Percentiles rank a stretch among this genome's conserved stretches.
Evolutionary conservation across 768 basidiomycete species (phyloP).

Genomic region (Hemileccinum rubropunctum): DNA sequence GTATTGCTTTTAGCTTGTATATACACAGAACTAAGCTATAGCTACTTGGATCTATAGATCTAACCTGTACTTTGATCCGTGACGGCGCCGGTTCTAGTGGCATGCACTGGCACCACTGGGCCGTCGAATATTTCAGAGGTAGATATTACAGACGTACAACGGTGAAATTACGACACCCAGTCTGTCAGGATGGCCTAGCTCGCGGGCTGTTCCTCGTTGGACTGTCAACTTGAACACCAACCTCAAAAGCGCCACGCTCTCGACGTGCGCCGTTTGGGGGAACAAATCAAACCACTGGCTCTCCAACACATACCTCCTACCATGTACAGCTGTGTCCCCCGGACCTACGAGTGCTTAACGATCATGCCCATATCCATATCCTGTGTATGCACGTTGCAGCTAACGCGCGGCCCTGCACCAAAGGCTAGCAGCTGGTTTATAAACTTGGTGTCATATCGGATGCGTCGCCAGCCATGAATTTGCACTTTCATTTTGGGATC

Average conservation of each 20-base stretch:
- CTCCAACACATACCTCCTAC: constrained; percentile 68
- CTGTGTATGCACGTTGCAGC: constrained; percentile 94
- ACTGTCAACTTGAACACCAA: too few relatives aligned
- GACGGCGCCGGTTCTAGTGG: too few relatives aligned
- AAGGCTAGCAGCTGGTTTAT: constrained; percentile 75
- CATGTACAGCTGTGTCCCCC: constrained; percentile 36
- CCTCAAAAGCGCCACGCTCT: constrained; percentile 71
- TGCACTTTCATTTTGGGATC: constrained; percentile 52
- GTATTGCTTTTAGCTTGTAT: too few relatives aligned
- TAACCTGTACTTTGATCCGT: too few relatives aligned
- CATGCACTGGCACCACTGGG: too few relatives aligned
- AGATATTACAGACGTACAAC: too few relatives aligned
- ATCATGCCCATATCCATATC: constrained; percentile 84
- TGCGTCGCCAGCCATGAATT: constrained; percentile 80
- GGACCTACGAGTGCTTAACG: constrained; percentile 43
- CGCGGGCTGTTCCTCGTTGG: too few relatives aligned
- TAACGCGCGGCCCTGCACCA: constrained; percentile 78
- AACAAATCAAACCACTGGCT: constrained; percentile 92
- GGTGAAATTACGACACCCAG: too few relatives aligned
- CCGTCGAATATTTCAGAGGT: too few relatives aligned
- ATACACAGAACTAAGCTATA: too few relatives aligned
- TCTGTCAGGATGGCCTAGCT: too few relatives aligned
- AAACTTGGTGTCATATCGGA: constrained; percentile 79
- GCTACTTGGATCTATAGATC: too few relatives aligned
- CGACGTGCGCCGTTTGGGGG: constrained; percentile 94